These are phyloP conservation scores for Austroboletus eburneus DNA, from an alignment of 768 basidiomycete species.

Conservation along the genomic window DNA sequence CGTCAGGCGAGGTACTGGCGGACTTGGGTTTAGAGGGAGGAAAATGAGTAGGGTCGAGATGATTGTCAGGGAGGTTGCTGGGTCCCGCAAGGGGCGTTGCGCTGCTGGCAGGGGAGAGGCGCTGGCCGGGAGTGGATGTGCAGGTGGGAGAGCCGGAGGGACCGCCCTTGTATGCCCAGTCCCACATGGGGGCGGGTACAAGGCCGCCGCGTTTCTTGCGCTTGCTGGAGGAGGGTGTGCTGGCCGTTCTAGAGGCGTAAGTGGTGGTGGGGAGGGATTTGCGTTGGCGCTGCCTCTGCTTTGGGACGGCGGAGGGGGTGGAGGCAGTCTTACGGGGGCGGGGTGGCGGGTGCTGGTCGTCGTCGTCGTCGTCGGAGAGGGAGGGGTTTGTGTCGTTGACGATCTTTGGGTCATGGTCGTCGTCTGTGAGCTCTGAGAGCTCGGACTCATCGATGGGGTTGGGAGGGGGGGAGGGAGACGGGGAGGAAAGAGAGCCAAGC, in stretches of 20 bases:
- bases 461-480: conserved; percentile 56
- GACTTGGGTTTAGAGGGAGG: conserved; percentile 6
- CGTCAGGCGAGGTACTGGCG: conserved; percentile 22
- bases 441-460: conserved; percentile 55
- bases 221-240: conserved; percentile 19
- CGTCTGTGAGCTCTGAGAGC: conserved; percentile 80
- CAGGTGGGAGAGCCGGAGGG: conserved; percentile 18
- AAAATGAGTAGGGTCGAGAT: background rate
- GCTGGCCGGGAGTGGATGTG: conserved; percentile 3
- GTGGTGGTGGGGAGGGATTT: conserved; percentile 4
- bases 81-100: conserved; percentile 1
- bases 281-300: conserved; percentile 11
- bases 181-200: conserved; percentile 83
- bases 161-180: conserved; percentile 62
- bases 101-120: conserved; percentile 2
- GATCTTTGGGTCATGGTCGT: conserved; percentile 53
- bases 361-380: conserved; percentile 24
- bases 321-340: conserved; percentile 12
- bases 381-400: conserved; percentile 31
- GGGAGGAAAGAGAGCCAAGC: conserved; percentile 62
- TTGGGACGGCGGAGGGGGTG: background rate
- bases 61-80: conserved; percentile 5
- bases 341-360: conserved; percentile 13
- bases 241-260: conserved; percentile 4
- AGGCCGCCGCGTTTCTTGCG: conserved; percentile 61